These are phyloP conservation scores for Anisodus tanguticus DNA, from an alignment of 257 asterid species.

Conservation along the genomic window DNA sequence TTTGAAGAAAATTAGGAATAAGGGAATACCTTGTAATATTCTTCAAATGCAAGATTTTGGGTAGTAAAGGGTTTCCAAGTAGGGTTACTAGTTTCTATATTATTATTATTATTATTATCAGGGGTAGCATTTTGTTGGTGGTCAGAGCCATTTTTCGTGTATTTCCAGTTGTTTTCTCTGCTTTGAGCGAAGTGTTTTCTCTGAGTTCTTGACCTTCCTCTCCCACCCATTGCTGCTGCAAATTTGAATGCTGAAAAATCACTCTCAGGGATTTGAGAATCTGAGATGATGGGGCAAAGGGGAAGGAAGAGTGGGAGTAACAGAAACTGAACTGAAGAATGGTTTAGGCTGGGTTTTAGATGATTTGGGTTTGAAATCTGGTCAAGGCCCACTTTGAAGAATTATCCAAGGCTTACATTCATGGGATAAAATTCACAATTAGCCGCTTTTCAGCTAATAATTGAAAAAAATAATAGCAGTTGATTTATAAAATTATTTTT, in stretches of 20 bases:
- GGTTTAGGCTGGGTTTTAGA: neutral
- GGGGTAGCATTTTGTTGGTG: conserved; percentile 23
- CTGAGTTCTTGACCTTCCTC: conserved; percentile 94
- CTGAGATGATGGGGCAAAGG: neutral
- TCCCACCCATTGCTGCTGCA: conserved; percentile 54
- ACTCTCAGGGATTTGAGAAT: neutral
- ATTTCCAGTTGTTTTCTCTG: conserved; percentile 71
- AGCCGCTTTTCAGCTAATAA: too few relatives aligned
- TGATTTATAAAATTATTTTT: too few relatives aligned
- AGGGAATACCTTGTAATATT: conserved; percentile 73
- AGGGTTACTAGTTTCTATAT: conserved; percentile 33
- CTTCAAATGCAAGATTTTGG: conserved; percentile 77
- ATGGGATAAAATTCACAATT: too few relatives aligned
- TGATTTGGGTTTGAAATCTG: conserved; percentile 12
- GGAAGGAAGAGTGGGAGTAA: neutral
- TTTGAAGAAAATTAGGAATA: neutral
- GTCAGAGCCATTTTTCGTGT: conserved; percentile 58
- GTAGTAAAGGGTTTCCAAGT: conserved; percentile 75
- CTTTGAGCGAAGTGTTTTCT: conserved; percentile 64
- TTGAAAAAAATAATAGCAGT: too few relatives aligned
- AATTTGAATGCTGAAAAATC: conserved; percentile 34
- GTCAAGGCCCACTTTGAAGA: neutral
- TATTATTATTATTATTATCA: conserved; percentile 21
- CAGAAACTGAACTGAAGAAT: neutral
- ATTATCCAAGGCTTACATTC: too few relatives aligned